Evolutionary conservation across 129 eudicot species (phyloP), one percentile per base, ranked within the genome.

Genomic region (Centrapalus pauciflorus): DNA sequence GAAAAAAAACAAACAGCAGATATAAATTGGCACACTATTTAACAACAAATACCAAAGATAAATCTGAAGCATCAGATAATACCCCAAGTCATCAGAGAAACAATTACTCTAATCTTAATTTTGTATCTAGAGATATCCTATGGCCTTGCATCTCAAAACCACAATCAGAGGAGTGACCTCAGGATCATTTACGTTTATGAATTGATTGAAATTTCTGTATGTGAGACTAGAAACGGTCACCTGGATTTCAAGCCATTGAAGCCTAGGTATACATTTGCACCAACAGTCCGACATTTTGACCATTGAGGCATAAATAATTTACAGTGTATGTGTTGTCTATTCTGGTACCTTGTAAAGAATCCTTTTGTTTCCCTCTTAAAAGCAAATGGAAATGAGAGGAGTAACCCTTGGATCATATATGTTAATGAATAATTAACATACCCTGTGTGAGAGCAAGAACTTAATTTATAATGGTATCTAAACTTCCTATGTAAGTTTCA

Each of bases 1-100:
- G n/a, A n/a, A n/a, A n/a, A n/a, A n/a, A n/a, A n/a, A n/a, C n/a
- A 28, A 55, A 25, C 71, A 66, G 34, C 20, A 43, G 14, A 40
- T 12, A 40, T 16, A 12, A 23, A 61, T 4, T 21, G 34, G 34
- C 27, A 38, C 33, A n/a, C 54, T 13, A 41, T 38, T 41, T 14
- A 63, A 17, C 21, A 41, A 56, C 65, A 29, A 43, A 54, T 55
- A 14, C 37, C 25, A 52, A 26, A 61, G 9, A 28, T 65, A 29
- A 54, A 4, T n/a, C 45, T 1, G 66, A 33, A 20, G 66, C 46
- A 16, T 45, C 51, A 45, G 17, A 45, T 20, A 9, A 45, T 45
- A 8, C 52, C 52, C 52, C 10, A 45, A 45, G 10, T 45, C 52
- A 16, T 45, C 46, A 37, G 2, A 37, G 0, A 10, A 8, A 43